Evolutionary conservation across 2,329 filamentous ascomycete genomes (phyloP).

Genomic region (Teratosphaeriaceae sp.): DNA sequence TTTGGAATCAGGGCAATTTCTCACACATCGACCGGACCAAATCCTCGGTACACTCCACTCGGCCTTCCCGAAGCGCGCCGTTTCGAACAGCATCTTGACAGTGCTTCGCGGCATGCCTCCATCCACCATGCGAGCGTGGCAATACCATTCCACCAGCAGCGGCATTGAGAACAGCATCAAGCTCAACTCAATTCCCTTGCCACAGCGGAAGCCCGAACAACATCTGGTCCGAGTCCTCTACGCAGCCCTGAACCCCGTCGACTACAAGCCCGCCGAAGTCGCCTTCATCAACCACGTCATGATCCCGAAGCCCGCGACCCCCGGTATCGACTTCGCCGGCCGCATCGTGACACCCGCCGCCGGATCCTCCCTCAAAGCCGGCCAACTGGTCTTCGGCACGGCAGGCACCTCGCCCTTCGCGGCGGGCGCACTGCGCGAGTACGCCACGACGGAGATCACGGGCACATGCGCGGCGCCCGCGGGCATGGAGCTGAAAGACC

Average conservation of each 20-base stretch:
- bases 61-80: no score
- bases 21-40: no score
- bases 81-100: background rate
- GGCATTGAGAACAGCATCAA: conserved; percentile 50
- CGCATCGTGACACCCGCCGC: conserved; percentile 38
- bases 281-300: conserved; percentile 33
- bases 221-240: conserved; percentile 51
- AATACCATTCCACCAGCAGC: conserved; percentile 41
- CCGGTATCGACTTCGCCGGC: conserved; percentile 48
- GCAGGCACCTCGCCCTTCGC: conserved; percentile 27
- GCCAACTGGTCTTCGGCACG: conserved; percentile 35
- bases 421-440: conserved; percentile 33
- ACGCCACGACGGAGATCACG: conserved; percentile 30
- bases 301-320: conserved; percentile 37
- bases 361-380: conserved; percentile 26
- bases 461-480: conserved; percentile 37
- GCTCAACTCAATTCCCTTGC: conserved; percentile 38
- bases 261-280: conserved; percentile 57
- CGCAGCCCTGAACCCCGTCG: conserved; percentile 48
- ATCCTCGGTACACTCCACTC: no score
- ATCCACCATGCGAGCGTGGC: conserved; percentile 52
- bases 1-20: no score
- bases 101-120: background rate
- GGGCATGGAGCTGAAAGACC: conserved; percentile 33
- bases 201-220: conserved; percentile 34